A percentile compares a stretch with the other conserved stretches of the same genome.
Evolutionary conservation across 148 eudicot genomes (phyloP).

Genomic region (Silene latifolia): DNA sequence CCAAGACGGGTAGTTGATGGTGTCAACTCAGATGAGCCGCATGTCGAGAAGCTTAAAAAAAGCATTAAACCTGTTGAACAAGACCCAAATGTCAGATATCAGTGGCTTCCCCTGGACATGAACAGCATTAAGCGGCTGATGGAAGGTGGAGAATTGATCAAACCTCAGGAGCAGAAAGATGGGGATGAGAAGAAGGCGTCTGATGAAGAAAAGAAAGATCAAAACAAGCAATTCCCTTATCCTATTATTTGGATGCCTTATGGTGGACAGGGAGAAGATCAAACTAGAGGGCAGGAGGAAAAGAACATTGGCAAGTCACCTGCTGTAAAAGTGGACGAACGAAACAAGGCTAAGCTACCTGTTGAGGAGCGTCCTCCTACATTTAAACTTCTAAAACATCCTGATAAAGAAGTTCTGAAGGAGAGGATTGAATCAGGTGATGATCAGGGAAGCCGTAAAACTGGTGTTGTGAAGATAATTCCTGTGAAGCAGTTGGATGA

Average conservation of each 20-base stretch:
- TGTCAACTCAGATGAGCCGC: constrained; percentile 6
- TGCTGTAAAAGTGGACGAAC: constrained; percentile 7
- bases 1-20: constrained; percentile 10
- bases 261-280: constrained; percentile 25
- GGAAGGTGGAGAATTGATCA: constrained; percentile 29
- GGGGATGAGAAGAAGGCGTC: constrained; percentile 24
- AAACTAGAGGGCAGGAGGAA: constrained; percentile 3
- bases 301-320: background rate
- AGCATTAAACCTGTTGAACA: constrained; percentile 12
- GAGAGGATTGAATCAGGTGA: constrained; percentile 10
- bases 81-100: constrained; percentile 26
- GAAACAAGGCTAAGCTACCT: background rate
- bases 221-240: constrained; percentile 29
- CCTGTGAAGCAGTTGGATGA: constrained; percentile 52
- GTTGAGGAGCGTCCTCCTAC: constrained; percentile 11
- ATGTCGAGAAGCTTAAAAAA: constrained; percentile 14
- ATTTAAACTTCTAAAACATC: background rate
- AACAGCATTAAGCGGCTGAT: constrained; percentile 26
- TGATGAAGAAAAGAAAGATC: constrained; percentile 24
- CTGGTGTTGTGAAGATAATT: constrained; percentile 26
- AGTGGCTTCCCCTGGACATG: constrained; percentile 43
- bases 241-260: constrained; percentile 61
- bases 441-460: constrained; percentile 8
- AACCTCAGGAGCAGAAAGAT: constrained; percentile 9
- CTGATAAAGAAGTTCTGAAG: constrained; percentile 17